Conservation (phyloP, 768 basidiomycete genomes). For the Collybia sordida region DNA sequence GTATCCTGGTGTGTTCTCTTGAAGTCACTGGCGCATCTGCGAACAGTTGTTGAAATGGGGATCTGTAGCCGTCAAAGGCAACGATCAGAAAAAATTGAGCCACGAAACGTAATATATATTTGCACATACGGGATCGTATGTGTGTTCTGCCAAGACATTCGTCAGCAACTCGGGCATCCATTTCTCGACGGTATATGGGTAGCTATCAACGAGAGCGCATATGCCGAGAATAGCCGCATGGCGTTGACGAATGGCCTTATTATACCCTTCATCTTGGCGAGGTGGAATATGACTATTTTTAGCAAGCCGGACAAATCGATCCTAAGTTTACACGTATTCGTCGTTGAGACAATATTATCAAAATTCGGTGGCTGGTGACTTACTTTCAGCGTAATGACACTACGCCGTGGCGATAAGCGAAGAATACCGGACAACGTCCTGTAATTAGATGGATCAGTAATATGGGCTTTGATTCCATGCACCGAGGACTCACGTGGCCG, state of each 20-base stretch:
- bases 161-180: conserved; percentile 90
- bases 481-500: conserved; percentile 60
- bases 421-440: conserved; percentile 83
- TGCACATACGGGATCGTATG: conserved; percentile 72
- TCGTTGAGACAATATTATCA: conserved; percentile 17
- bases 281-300: conserved; percentile 65
- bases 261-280: conserved; percentile 66
- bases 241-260: conserved; percentile 68
- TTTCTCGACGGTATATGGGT: conserved; percentile 92
- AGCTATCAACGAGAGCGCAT: conserved; percentile 90
- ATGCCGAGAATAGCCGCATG: conserved; percentile 95
- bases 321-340: too few species aligned
- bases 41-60: conserved; percentile 82
- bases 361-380: conserved; percentile 4
- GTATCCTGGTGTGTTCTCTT: conserved; percentile 86
- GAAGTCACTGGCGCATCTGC: conserved; percentile 78
- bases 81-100: conserved; percentile 1
- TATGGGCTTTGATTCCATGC: neutral
- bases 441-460: conserved; percentile 1
- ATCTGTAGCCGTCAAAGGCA: conserved; percentile 38
- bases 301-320: conserved; percentile 77
- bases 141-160: conserved; percentile 75
- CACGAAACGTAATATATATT: neutral
- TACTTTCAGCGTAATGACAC: conserved; percentile 73
- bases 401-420: conserved; percentile 76